Percentiles rank a stretch among this genome's conserved stretches.
Conservation (phyloP, 305 asterid species). For the Petunia hybrid region DNA sequence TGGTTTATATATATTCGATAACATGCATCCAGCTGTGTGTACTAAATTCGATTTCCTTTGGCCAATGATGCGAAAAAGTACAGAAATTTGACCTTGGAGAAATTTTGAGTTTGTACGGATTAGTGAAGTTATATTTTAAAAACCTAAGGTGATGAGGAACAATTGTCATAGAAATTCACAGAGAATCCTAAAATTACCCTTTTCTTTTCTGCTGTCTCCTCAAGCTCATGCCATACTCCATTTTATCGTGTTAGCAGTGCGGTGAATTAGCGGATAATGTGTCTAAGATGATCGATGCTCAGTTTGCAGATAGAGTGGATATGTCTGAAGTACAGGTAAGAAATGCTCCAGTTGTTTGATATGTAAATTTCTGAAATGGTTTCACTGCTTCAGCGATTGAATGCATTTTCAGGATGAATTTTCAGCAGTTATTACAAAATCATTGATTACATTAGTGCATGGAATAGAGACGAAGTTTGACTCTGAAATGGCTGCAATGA, state of each 20-base stretch:
- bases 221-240: slow-evolving; percentile 31
- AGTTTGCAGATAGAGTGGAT: slow-evolving; percentile 75
- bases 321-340: slow-evolving; percentile 98
- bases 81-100: slow-evolving; percentile 21
- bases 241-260: slow-evolving; percentile 56
- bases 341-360: slow-evolving; percentile 33
- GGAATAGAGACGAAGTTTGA: slow-evolving; percentile 98
- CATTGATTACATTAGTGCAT: slow-evolving; percentile 87
- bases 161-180: not conserved
- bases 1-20: not conserved
- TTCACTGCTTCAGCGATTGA: slow-evolving; percentile 11
- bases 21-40: slow-evolving; percentile 8
- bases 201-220: slow-evolving; percentile 8
- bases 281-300: slow-evolving; percentile 82
- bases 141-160: slow-evolving; percentile 13
- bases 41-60: not conserved
- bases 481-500: slow-evolving; percentile 95
- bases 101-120: slow-evolving; percentile 16
- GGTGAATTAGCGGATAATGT: slow-evolving; percentile 99
- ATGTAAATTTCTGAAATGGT: not conserved
- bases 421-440: slow-evolving; percentile 94
- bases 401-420: slow-evolving; percentile 83
- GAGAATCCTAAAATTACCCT: slow-evolving; percentile 16
- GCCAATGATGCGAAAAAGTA: not conserved
- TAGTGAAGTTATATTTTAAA: not conserved